phyloP scores from a whole-genome alignment of 2,329 filamentous ascomycete genomes.

The Cryphonectria naterciae region DNA sequence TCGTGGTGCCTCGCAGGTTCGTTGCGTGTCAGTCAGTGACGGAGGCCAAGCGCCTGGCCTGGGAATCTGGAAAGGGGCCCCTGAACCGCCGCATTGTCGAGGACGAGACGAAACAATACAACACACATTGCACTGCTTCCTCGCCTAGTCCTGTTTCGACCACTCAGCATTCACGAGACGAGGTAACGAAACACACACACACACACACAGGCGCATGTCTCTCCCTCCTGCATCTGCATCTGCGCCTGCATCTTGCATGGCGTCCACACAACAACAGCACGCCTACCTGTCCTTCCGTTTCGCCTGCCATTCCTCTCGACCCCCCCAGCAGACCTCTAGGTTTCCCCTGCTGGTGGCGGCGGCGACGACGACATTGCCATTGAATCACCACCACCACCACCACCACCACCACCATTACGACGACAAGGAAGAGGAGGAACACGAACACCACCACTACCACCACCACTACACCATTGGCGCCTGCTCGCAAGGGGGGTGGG shows the following conservation, averaged over 20 bases:
- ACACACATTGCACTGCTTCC: not conserved
- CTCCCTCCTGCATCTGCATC: not conserved
- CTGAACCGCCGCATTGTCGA: not conserved
- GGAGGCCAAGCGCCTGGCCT: not conserved
- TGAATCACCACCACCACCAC: not conserved
- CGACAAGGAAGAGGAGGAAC: not conserved
- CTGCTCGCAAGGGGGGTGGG: not conserved
- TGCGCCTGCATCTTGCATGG: slow-evolving; percentile 3
- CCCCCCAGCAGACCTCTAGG: not conserved
- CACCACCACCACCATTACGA: not conserved
- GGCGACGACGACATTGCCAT: not conserved
- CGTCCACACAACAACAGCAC: not conserved
- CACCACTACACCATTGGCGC: slow-evolving; percentile 2
- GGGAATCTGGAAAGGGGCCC: not conserved
- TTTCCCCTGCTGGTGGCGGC: not conserved
- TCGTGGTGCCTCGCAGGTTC: not conserved
- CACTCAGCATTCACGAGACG: not conserved
- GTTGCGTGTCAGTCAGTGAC: not conserved
- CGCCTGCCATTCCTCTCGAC: not conserved
- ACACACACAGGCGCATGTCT: not conserved
- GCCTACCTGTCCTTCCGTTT: not conserved
- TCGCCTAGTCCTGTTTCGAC: not conserved
- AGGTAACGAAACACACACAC: not conserved
- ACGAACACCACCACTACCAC: not conserved
- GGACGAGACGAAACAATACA: slow-evolving; percentile 5